Base-by-base conservation (phyloP, 331 rosid species). In the Pyrus hybrid region DNA sequence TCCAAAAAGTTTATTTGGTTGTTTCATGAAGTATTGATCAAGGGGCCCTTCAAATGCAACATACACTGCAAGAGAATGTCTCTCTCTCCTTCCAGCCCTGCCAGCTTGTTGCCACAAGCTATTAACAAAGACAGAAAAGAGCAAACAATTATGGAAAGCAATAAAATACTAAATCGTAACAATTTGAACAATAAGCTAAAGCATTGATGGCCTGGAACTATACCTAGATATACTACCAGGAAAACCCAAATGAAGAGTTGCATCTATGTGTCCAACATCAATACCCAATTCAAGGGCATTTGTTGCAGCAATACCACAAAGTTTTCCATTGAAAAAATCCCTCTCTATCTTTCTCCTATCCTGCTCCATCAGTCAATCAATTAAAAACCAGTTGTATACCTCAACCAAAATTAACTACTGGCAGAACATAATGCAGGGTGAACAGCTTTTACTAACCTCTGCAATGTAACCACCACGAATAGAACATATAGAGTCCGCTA, bases 51-150 rank as follows among this genome's bases (percentile, higher is more conserved):
- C 91, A 73, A 88, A 94, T 79, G 97, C 97, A 77, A 90, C 96
- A 87, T 94, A 92, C 20, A 94, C 87, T 63, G 97, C 89, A 83
- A 94, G 97, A 77, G 97, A 94, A 57, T 93, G 83, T 68, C 76
- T 92, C 37, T 81, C 92, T 88, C 99, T 87, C 90, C 99, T 88
- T 77, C 99, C 99, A 58, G 92, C 93, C 78, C 97, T 86, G 67
- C 97, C 99, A 71, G 97, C 99, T 85, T 94, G 97, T 80, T 94
- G 99, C 99, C 97, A 90, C 87, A 94, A 81, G 84, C 99, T 94
- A 72, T 75, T 67, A 41, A 80, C 25, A 85, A 43, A 60, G 60
- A 58, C 37, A 33, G 16, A 66, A 30, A 37, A 61, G 17, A 58
- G 43, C 12, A 17, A 63, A 63, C 68, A 5, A 66, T 33, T 29